Conservation (phyloP, 2,329 filamentous ascomycete species). For the Orbilia quercus region DNA sequence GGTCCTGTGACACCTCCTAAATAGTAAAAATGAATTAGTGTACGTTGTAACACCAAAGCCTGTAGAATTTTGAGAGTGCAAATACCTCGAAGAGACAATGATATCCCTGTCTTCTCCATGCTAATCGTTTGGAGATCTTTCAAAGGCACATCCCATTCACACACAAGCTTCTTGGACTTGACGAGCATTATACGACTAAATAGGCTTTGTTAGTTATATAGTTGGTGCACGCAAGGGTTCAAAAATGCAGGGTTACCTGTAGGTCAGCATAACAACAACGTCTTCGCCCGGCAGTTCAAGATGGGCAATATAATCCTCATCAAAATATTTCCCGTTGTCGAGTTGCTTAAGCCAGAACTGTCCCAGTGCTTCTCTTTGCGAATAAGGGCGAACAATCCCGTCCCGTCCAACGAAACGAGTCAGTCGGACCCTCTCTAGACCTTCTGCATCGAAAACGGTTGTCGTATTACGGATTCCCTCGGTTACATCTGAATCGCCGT, state of each 20-base stretch:
- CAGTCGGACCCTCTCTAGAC: slow-evolving; percentile 92
- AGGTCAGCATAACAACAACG: slow-evolving; percentile 89
- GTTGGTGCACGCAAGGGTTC: slow-evolving; percentile 65
- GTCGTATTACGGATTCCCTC: slow-evolving; percentile 99
- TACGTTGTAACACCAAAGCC: slow-evolving; percentile 72
- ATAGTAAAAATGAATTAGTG: slow-evolving; percentile 80
- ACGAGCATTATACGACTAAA: slow-evolving; percentile 82
- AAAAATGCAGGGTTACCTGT: slow-evolving; percentile 64
- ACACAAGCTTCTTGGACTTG: slow-evolving; percentile 82
- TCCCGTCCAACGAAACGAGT: slow-evolving; percentile 91
- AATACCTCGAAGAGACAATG: slow-evolving; percentile 85
- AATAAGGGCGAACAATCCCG: slow-evolving; percentile 93
- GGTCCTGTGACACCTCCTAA: slow-evolving; percentile 51
- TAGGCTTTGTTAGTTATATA: slow-evolving; percentile 46
- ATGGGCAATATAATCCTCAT: slow-evolving; percentile 96
- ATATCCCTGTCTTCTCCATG: slow-evolving; percentile 94
- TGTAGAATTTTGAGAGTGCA: slow-evolving; percentile 65
- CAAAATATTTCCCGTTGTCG: slow-evolving; percentile 97
- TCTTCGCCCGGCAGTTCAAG: slow-evolving; percentile 89
- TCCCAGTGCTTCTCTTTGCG: slow-evolving; percentile 90
- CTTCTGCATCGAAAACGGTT: slow-evolving; percentile 94
- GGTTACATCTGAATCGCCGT: slow-evolving; percentile 72
- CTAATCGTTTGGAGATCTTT: slow-evolving; percentile 97
- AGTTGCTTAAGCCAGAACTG: slow-evolving; percentile 99
- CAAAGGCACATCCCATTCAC: slow-evolving; percentile 94